phyloP scores from a whole-genome alignment of 2,329 filamentous ascomycete species.

The Xylaria multiplex region DNA sequence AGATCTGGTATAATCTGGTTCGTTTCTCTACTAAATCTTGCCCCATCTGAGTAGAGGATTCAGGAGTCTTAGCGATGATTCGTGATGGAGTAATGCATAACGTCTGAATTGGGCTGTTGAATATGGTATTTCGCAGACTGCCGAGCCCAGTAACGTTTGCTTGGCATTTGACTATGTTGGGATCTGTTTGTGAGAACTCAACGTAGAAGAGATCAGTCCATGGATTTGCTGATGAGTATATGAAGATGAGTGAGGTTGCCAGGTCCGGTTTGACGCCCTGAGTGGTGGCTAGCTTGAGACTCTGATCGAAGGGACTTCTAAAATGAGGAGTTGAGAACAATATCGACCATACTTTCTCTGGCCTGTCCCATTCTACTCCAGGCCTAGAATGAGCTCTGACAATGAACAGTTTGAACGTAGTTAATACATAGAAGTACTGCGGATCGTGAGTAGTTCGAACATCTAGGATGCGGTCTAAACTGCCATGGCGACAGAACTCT shows the following conservation, averaged over 20 bases:
- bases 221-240: conserved; percentile 43
- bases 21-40: conserved; percentile 48
- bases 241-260: conserved; percentile 40
- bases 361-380: conserved; percentile 38
- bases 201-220: conserved; percentile 46
- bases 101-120: conserved; percentile 33
- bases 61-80: conserved; percentile 41
- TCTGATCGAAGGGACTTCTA: conserved; percentile 51
- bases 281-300: conserved; percentile 54
- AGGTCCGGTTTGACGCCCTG: conserved; percentile 38
- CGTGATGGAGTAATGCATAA: conserved; percentile 40
- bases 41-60: conserved; percentile 24
- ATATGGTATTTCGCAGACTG: conserved; percentile 23
- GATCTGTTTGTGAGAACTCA: conserved; percentile 38
- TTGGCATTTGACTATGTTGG: conserved; percentile 41
- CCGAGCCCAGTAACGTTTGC: conserved; percentile 38
- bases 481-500: conserved; percentile 38
- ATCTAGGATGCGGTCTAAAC: conserved; percentile 45
- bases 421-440: conserved; percentile 47
- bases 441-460: conserved; percentile 44
- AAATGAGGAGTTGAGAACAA: conserved; percentile 59
- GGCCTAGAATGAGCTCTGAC: conserved; percentile 39
- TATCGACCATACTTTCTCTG: conserved; percentile 44
- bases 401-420: conserved; percentile 46
- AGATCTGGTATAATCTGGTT: conserved; percentile 60